Evolutionary conservation across 306 rosid genomes (phyloP), one percentile per base, ranked within the genome.

Genomic region (Sicyos baderoa): DNA sequence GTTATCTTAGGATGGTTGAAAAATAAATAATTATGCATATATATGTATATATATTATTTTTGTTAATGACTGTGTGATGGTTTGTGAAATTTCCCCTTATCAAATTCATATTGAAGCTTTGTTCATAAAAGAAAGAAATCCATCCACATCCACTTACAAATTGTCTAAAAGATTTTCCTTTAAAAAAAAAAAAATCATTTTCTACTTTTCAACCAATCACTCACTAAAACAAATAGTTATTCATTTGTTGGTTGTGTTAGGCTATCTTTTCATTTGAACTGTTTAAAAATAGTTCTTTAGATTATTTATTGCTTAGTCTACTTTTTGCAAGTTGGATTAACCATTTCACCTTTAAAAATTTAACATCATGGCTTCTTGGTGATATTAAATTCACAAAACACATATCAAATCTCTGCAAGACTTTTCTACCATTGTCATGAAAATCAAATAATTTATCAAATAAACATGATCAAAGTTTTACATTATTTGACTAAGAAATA

Each of bases 221-320:
- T 27, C 13, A 62, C 18, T 4, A 17, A 61, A 62, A 25, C 10
- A 35, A 62, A 60, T 23, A 35, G 47, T n/a, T 35, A 8, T 35
- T 14, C 5, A 0, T 16, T 56, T 56, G 9, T 27, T 27, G 19
- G 51, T 18, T 35, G 29, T 62, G 29, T 62, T 62, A 10, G 27
- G 27, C 18, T 62, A 62, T 17, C 50, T 18, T 62, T 62, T 62
- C 68, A 40, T 37, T 40, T 25, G 15, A 61, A 17, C 68, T 37
- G 4, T 61, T 32, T 17, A 3, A 35, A 35, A 61, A 61, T 3
- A 35, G 68, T 17, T 9, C 2, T 5, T 5, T 4, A 5, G 6
- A 35, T 35, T 35, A 35, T 6, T 35, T 35, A 35, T 35, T 35
- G 42, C 42, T 35, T 35, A 29, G 35, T 29, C 35, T 29, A 29